phyloP scores from a whole-genome alignment of 1,284 basidiomycete genomes.

The Cystobasidium slooffiae region DNA sequence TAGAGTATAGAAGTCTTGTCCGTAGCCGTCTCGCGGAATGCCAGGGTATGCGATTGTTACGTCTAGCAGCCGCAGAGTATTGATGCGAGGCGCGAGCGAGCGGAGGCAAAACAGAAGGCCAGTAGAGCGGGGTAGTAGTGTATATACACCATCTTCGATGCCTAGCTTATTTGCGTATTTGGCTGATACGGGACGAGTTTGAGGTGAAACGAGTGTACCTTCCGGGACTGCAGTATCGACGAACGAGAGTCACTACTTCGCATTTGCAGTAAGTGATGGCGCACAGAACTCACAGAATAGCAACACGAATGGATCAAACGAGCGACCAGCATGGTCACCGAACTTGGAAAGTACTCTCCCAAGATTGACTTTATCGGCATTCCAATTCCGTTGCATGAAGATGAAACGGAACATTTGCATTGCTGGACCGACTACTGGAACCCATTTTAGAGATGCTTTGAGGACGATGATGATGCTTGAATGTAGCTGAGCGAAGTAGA shows the following conservation, averaged over 20 bases:
- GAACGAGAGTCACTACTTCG: background rate
- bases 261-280: background rate
- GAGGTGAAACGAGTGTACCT: constrained; percentile 81
- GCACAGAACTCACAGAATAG: constrained; percentile 64
- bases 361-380: constrained; percentile 72
- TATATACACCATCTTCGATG: constrained; percentile 74
- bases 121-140: constrained; percentile 85
- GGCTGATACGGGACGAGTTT: constrained; percentile 80
- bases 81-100: constrained; percentile 75
- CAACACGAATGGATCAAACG: constrained; percentile 68
- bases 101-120: constrained; percentile 84
- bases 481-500: constrained; percentile 45
- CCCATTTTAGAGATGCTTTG: constrained; percentile 84
- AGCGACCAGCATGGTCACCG: constrained; percentile 54
- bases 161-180: constrained; percentile 81
- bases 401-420: constrained; percentile 80
- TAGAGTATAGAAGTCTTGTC: constrained; percentile 83
- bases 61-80: constrained; percentile 68
- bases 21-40: constrained; percentile 60
- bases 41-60: constrained; percentile 51
- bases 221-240: constrained; percentile 67
- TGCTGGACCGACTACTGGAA: constrained; percentile 87
- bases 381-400: constrained; percentile 84
- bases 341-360: constrained; percentile 65
- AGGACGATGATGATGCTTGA: constrained; percentile 82